Evolutionary conservation across 129 eudicot genomes (phyloP), one percentile per base, ranked within the genome.

Genomic region (Deinandra increscens): DNA sequence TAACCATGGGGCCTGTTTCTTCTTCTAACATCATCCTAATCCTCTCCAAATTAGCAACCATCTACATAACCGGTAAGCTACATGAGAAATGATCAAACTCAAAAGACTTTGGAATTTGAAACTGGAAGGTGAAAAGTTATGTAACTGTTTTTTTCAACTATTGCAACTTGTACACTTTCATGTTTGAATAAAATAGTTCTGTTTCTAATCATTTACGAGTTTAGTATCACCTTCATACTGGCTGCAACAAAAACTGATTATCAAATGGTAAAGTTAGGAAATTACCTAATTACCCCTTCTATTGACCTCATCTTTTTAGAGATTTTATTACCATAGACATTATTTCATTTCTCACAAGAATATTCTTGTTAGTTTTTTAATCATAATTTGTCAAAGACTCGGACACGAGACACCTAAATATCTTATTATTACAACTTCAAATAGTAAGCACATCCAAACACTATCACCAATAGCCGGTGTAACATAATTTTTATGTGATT

Each of bases 41-140:
- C 74, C 77, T 88, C 66, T 91, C 96, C 81, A 91, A 75, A 14
- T 86, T 43, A 64, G 88, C 91, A 78, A 88, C 73, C 86, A 86
- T 60, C 97, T 91, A 85, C 63, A 53, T 37, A 67, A 60, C 44
- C 26, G 18, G 55, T 13, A n/a, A 56, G 39, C 53, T 42, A 71
- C 14, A 60, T 61, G 22, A 80, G 71, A 65, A 75, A 64, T 22
- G 9, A 43, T 59, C 22, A 29, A 20, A 26, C 71, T 49, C 29
- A 38, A 69, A 69, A 44, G 39, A 33, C 29, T 29, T 29, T 6
- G 33, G 8, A 62, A 62, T 23, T 11, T 49, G 8, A 50, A 36
- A 17, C 6, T 31, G 14, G 34, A 50, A 11, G 46, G 64, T 51
- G 56, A 36, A 23, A 74, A 50, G 67, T 56, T 53, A 41, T 70